Base-by-base conservation (phyloP, 1,139 yeast genomes). In the Nematodospora anomalae region DNA sequence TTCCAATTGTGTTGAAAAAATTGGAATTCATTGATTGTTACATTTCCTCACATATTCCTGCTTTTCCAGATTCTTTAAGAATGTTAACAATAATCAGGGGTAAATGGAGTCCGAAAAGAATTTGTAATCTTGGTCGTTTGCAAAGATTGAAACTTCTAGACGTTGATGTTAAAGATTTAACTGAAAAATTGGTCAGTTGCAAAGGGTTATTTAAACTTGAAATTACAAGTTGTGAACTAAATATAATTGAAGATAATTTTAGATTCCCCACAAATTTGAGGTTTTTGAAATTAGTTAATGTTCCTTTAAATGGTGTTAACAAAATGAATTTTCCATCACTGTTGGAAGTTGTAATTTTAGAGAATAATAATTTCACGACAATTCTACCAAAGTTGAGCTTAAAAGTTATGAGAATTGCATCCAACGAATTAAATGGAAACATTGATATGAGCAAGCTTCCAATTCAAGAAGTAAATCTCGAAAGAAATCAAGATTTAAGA, bases 311-410 rank as follows among this genome's bases (percentile, higher is more conserved):
- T 10, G 32, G 33, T 4, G 20, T 28, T 4, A 16, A 20, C 12
- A 16, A 21, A n/a, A n/a, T 30, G 33, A 41, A 35, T 37, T 44
- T 10, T 33, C 47, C 38, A 24, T 42, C 6, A 41, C 47, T 11
- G 38, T 51, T 25, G 48, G 50, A 13, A 44, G 42, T 36, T 47
- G 46, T 40, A 13, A 35, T 33, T 18, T 42, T 45, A 23, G 42
- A 36, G 18, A 33, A 35, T 7, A 42, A 40, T 33, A 36, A 28
- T 9, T 18, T 36, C n/a, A 12, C 20, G 2, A 16, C 13, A 16
- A n/a, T 31, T 22, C 26, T 35, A 21, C 32, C 35, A 9, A 16
- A 13, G 10, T 12, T 30, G 3, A 28, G 32, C 6, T 27, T 42
- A 16, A 37, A 36, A 26, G 26, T 31, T 15, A 23, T 43, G 18